Evolutionary conservation across 257 asterid species (phyloP).

Genomic region (Buddleja alternifolia): DNA sequence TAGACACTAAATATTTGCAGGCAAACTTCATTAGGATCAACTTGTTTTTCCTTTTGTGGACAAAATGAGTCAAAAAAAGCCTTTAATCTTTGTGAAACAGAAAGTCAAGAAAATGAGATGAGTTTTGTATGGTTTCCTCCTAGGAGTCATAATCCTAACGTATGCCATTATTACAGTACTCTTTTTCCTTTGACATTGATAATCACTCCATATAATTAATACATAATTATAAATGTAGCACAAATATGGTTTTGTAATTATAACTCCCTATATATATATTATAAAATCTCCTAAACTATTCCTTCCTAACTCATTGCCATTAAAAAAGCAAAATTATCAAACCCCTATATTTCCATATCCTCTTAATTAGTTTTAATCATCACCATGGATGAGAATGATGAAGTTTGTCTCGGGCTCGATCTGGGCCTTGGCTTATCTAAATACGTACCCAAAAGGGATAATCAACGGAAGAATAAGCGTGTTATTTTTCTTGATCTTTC

Average conservation of each 20-base stretch:
- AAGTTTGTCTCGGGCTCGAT: conserved; percentile 3
- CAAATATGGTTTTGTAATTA: neutral
- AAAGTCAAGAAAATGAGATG: too few relatives aligned
- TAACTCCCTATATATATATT: neutral
- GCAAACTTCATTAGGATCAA: neutral
- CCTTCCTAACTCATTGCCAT: conserved; percentile 19
- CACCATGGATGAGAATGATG: conserved; percentile 41
- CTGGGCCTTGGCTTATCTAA: conserved; percentile 42
- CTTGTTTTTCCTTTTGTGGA: neutral
- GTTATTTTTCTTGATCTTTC: conserved; percentile 40
- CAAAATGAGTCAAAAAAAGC: neutral
- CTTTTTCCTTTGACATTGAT: conserved; percentile 30
- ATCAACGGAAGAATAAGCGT: conserved; percentile 14
- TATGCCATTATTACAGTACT: conserved; percentile 34
- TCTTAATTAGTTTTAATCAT: neutral
- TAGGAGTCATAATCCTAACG: conserved; percentile 40
- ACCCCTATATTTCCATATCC: too few relatives aligned
- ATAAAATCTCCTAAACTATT: conserved; percentile 2
- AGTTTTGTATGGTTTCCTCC: conserved; percentile 34
- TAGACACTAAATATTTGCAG: too few relatives aligned
- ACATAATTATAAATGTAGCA: conserved; percentile 27
- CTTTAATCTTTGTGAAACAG: neutral
- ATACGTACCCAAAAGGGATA: conserved; percentile 27
- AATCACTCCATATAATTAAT: conserved; percentile 31
- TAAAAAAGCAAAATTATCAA: neutral